Evolutionary conservation across 208 protist genomes (phyloP).

Genomic region (Balamuthia mandrillaris): DNA sequence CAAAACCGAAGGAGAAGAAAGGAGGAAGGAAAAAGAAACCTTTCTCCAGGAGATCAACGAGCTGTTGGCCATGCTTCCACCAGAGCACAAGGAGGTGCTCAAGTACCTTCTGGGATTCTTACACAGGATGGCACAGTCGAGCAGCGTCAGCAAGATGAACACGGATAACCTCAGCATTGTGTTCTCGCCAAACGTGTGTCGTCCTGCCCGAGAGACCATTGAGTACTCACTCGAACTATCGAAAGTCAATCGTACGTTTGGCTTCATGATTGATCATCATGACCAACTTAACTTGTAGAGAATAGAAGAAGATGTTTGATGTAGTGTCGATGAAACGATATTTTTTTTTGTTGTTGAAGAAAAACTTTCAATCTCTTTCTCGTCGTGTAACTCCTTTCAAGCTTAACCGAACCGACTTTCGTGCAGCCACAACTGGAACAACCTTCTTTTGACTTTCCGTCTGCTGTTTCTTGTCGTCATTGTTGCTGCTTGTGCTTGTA

Average conservation of each 20-base stretch:
- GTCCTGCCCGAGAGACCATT: conserved; percentile 10
- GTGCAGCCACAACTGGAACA: no score
- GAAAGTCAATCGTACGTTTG: conserved; percentile 19
- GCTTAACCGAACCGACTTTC: neutral
- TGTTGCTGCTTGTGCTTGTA: no score
- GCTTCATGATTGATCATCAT: neutral
- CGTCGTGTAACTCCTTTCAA: neutral
- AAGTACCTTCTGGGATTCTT: conserved; percentile 21
- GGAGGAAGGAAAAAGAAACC: no score
- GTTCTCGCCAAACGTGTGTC: conserved; percentile 26
- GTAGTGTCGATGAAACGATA: no score
- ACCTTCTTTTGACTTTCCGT: neutral
- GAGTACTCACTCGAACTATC: conserved; percentile 21
- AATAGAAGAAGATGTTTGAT: no score
- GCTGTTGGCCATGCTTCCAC: neutral
- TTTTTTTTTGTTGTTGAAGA: no score
- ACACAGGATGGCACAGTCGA: neutral
- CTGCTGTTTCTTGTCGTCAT: neutral
- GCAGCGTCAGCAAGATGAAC: conserved; percentile 18
- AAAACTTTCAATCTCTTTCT: neutral
- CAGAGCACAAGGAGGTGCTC: neutral
- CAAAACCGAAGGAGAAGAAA: no score
- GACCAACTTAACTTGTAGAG: neutral
- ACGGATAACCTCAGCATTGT: conserved; percentile 11
- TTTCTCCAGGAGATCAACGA: neutral